A percentile compares a stretch with the other conserved stretches of the same genome.
phyloP scores from a whole-genome alignment of 768 basidiomycete species.

The Russula abietina region DNA sequence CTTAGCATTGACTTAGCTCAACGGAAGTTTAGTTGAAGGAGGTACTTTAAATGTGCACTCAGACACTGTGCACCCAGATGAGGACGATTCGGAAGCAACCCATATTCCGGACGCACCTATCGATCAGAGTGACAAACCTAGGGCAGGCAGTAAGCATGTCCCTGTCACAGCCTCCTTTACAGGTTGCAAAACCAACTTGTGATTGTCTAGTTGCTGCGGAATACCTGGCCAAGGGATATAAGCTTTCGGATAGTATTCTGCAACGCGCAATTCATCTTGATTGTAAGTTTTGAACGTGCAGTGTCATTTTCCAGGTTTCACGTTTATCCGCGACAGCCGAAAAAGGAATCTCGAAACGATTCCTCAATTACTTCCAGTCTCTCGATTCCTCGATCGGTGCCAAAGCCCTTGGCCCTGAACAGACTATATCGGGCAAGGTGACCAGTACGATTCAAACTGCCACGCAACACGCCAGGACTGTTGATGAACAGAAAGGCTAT shows the following conservation, averaged over 20 bases:
- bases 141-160: conserved; percentile 63
- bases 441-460: conserved; percentile 59
- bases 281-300: conserved; percentile 34
- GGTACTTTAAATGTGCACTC: conserved; percentile 64
- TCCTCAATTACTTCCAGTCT: conserved; percentile 69
- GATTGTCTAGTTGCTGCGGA: conserved; percentile 71
- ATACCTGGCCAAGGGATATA: conserved; percentile 87
- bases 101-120: conserved; percentile 39
- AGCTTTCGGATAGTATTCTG: conserved; percentile 70
- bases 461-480: conserved; percentile 58
- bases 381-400: conserved; percentile 68
- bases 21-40: conserved; percentile 74
- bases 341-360: conserved; percentile 83
- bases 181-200: not conserved
- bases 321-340: conserved; percentile 40
- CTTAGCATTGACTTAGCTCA: conserved; percentile 40
- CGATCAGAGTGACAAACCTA: conserved; percentile 88
- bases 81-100: conserved; percentile 35
- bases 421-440: conserved; percentile 73
- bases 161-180: not conserved
- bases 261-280: conserved; percentile 79
- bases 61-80: conserved; percentile 53
- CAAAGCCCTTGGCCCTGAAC: conserved; percentile 68
- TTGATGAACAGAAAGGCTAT: conserved; percentile 80
- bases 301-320: not conserved